Percentiles rank a stretch among this genome's conserved stretches.
These are phyloP conservation scores for Solanum tacnaense DNA, from an alignment of 257 asterid species.

Conservation along the genomic window DNA sequence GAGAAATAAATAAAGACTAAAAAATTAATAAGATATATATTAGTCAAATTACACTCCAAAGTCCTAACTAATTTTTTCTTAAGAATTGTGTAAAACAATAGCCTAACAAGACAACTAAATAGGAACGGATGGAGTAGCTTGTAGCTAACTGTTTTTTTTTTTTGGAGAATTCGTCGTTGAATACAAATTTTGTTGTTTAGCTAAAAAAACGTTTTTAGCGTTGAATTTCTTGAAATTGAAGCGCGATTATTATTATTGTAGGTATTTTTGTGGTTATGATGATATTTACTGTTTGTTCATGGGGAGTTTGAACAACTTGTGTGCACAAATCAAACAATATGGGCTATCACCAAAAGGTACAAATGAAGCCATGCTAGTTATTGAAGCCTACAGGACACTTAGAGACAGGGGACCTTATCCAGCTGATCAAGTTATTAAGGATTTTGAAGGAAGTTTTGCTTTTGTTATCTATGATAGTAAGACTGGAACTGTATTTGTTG, in stretches of 20 bases:
- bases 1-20: not conserved
- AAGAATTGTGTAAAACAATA: not conserved
- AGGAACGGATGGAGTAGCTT: not conserved
- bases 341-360: conserved; percentile 51
- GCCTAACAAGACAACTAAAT: not conserved
- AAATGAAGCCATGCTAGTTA: conserved; percentile 76
- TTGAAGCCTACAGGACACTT: conserved; percentile 70
- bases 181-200: not conserved
- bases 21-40: not conserved
- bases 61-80: not conserved
- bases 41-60: too few relatives aligned
- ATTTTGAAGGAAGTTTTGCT: conserved; percentile 73
- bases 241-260: not conserved
- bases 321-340: conserved; percentile 56
- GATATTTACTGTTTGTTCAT: conserved; percentile 59
- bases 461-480: conserved; percentile 67
- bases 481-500: conserved; percentile 59
- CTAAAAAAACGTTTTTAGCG: not conserved
- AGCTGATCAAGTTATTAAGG: conserved; percentile 80
- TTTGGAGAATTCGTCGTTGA: not conserved
- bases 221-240: not conserved
- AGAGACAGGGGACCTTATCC: conserved; percentile 87
- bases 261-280: conserved; percentile 69
- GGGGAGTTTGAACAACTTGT: conserved; percentile 70
- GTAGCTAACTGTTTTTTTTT: not conserved